These are phyloP conservation scores for Collybia sordida DNA, from an alignment of 768 basidiomycete genomes.

Conservation along the genomic window DNA sequence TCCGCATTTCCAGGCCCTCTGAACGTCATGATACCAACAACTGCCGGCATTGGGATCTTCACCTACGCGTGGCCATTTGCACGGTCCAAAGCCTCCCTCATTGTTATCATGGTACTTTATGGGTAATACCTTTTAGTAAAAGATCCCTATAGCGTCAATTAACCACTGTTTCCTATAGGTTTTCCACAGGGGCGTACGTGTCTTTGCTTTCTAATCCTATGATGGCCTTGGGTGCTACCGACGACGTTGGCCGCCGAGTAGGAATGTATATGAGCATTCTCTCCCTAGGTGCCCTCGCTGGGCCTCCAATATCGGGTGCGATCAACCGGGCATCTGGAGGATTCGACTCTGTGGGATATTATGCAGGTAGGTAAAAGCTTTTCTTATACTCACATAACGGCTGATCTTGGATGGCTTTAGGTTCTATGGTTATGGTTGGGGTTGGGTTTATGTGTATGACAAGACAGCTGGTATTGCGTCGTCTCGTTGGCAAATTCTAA, in stretches of 20 bases:
- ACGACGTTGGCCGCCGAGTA: slow-evolving; percentile 61
- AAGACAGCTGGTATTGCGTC: slow-evolving; percentile 15
- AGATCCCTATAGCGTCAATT: neutral
- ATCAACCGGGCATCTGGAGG: slow-evolving; percentile 53
- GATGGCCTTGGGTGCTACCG: slow-evolving; percentile 56
- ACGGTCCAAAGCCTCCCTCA: slow-evolving; percentile 37
- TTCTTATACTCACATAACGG: neutral
- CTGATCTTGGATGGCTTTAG: neutral
- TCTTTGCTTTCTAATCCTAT: slow-evolving; percentile 57
- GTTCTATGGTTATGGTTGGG: slow-evolving; percentile 17
- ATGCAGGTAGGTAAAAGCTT: slow-evolving; percentile 11
- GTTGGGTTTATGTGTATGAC: slow-evolving; percentile 14
- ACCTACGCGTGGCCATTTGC: slow-evolving; percentile 76
- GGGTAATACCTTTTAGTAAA: slow-evolving; percentile 38
- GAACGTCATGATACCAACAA: slow-evolving; percentile 69
- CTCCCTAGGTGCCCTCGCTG: slow-evolving; percentile 61
- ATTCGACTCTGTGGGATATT: slow-evolving; percentile 49
- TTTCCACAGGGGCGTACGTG: slow-evolving; percentile 61
- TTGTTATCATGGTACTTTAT: slow-evolving; percentile 59
- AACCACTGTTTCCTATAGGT: slow-evolving; percentile 29
- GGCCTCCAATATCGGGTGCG: slow-evolving; percentile 74
- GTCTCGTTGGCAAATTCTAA: slow-evolving; percentile 16
- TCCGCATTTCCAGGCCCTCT: slow-evolving; percentile 48
- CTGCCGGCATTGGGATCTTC: slow-evolving; percentile 50
- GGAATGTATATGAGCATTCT: slow-evolving; percentile 65